Percentiles rank a stretch among this genome's conserved stretches.
These are phyloP conservation scores for Centella asiatica DNA, from an alignment of 129 eudicot species.

Conservation along the genomic window DNA sequence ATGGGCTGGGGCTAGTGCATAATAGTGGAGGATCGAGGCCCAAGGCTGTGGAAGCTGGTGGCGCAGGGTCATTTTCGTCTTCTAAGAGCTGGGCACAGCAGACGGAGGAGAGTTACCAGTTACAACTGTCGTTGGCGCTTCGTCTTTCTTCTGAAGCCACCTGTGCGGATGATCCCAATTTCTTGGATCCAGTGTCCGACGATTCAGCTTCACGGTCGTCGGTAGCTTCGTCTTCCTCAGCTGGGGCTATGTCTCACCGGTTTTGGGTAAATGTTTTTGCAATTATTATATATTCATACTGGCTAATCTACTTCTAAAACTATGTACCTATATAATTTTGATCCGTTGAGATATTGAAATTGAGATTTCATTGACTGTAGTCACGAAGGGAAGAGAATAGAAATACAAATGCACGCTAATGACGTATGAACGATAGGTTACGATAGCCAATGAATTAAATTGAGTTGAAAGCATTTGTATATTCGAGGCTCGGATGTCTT, in stretches of 20 bases:
- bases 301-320: too few relatives aligned
- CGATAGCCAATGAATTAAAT: too few relatives aligned
- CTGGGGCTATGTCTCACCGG: constrained; percentile 63
- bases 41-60: constrained; percentile 22
- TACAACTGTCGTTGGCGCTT: constrained; percentile 85
- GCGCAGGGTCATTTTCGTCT: constrained; percentile 28
- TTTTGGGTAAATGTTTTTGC: constrained; percentile 53
- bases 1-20: constrained; percentile 19
- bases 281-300: not conserved
- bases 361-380: too few relatives aligned
- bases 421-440: not conserved
- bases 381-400: too few relatives aligned
- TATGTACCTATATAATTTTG: not conserved
- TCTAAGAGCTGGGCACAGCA: constrained; percentile 95
- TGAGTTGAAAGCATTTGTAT: not conserved
- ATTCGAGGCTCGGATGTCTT: too few relatives aligned
- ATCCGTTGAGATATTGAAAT: not conserved
- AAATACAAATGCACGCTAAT: too few relatives aligned
- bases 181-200: constrained; percentile 54
- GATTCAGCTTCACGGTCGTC: constrained; percentile 31
- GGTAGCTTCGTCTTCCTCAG: constrained; percentile 23
- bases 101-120: constrained; percentile 87
- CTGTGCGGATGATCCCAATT: constrained; percentile 72
- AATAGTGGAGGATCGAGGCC: constrained; percentile 21
- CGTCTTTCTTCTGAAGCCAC: constrained; percentile 79